Evolutionary conservation across 345 rosid species (phyloP).

Genomic region (Arabidopsis arenosa): DNA sequence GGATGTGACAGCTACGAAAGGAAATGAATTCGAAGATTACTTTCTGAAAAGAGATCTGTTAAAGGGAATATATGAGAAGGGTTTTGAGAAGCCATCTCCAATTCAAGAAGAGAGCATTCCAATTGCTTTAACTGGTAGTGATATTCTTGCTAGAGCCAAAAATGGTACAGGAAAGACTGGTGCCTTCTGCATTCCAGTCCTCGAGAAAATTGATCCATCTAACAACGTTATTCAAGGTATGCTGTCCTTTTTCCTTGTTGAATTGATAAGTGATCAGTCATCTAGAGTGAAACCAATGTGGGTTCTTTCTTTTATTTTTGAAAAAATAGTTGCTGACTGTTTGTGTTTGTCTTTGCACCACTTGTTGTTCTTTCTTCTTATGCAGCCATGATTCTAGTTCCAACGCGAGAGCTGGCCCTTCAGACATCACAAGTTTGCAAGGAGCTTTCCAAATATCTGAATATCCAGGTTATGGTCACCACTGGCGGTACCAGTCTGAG

Average conservation of each 20-base stretch:
- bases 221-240: conserved; percentile 96
- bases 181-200: conserved; percentile 95
- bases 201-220: conserved; percentile 96
- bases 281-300: not conserved
- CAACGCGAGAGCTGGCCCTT: conserved; percentile 96
- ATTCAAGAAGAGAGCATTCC: conserved; percentile 99
- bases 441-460: conserved; percentile 95
- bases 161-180: conserved; percentile 99
- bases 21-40: conserved; percentile 99
- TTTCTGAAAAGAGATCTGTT: conserved; percentile 93
- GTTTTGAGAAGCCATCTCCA: conserved; percentile 99
- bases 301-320: not conserved
- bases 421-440: conserved; percentile 99
- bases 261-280: not conserved
- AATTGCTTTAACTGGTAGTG: conserved; percentile 98
- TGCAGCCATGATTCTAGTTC: conserved; percentile 94
- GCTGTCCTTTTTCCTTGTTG: not conserved
- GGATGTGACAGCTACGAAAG: conserved; percentile 99
- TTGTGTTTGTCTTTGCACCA: conserved; percentile 6
- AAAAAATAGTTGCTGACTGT: not conserved
- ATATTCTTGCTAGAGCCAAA: conserved; percentile 99
- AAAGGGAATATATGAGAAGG: conserved; percentile 98
- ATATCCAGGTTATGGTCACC: conserved; percentile 97
- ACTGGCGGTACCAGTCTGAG: conserved; percentile 99
- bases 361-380: conserved; percentile 13